Conservation (phyloP, 164 flowering plant species). For the Tinospora cordifolia region DNA sequence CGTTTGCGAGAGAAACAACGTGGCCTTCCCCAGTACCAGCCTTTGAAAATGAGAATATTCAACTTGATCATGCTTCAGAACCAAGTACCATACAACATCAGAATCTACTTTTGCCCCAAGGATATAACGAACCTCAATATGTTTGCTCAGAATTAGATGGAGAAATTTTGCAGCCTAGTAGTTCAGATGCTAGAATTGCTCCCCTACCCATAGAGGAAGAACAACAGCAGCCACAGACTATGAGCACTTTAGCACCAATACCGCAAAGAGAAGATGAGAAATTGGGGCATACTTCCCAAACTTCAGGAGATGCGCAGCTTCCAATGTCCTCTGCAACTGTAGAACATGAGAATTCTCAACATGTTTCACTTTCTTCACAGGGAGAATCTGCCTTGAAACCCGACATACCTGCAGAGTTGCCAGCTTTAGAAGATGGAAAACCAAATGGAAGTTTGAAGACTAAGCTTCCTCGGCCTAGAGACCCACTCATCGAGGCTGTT, state of each 20-base stretch:
- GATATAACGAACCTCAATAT: constrained; percentile 20
- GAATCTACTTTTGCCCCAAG: constrained; percentile 5
- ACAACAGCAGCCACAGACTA: constrained; percentile 14
- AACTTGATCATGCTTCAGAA: constrained; percentile 11
- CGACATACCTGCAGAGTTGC: constrained; percentile 11
- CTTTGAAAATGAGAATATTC: constrained; percentile 11
- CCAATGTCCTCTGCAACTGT: constrained; percentile 11
- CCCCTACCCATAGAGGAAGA: constrained; percentile 10
- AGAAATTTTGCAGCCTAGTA: constrained; percentile 20
- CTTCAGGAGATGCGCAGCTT: constrained; percentile 18
- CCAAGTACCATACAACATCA: constrained; percentile 10
- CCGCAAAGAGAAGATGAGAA: constrained; percentile 19
- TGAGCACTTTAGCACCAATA: constrained; percentile 12
- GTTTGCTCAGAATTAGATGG: constrained; percentile 18
- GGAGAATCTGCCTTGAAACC: constrained; percentile 27
- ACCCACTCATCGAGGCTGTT: constrained; percentile 81
- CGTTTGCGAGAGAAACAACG: constrained; percentile 1
- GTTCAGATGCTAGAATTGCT: constrained; percentile 8
- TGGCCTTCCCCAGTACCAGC: constrained; percentile 17
- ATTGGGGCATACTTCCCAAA: constrained; percentile 9
- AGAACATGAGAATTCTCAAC: constrained; percentile 17
- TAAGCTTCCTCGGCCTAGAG: constrained; percentile 57
- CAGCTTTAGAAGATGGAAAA: constrained; percentile 31
- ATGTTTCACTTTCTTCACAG: constrained; percentile 17
- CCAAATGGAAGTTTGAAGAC: constrained; percentile 11